Evolutionary conservation across 805 yeast species (phyloP).

Genomic region (Saccharomyces paradoxus): DNA sequence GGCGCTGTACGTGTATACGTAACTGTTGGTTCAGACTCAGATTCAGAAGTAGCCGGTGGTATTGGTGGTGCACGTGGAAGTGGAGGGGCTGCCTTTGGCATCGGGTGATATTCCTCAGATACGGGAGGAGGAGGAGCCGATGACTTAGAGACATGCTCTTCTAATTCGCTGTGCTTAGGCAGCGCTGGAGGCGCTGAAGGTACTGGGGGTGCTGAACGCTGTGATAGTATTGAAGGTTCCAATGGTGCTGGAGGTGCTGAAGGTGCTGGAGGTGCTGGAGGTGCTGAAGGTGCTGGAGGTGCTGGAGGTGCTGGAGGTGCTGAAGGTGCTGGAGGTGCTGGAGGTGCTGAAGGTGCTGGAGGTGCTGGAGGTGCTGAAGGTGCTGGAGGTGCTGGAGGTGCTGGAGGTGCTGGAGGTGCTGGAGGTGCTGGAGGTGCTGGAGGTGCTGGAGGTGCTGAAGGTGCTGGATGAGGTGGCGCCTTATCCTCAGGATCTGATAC

Average conservation of each 20-base stretch:
- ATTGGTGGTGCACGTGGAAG: slow-evolving; percentile 11
- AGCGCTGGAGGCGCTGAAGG: slow-evolving; percentile 19
- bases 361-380: slow-evolving; percentile 4
- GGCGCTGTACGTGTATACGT: background rate
- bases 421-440: slow-evolving; percentile 2
- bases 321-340: background rate
- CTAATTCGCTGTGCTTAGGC: background rate
- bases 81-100: background rate
- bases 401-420: slow-evolving; percentile 23
- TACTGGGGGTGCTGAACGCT: slow-evolving; percentile 3
- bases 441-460: slow-evolving; percentile 8
- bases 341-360: slow-evolving; percentile 7
- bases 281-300: slow-evolving; percentile 9
- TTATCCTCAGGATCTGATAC: background rate
- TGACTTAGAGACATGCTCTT: background rate
- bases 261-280: slow-evolving; percentile 8
- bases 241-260: too few relatives aligned
- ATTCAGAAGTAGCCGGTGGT: background rate
- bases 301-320: slow-evolving; percentile 17
- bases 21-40: background rate
- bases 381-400: slow-evolving; percentile 17
- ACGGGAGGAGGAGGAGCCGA: slow-evolving; percentile 8
- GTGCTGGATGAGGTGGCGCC: background rate
- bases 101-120: background rate
- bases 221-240: too few relatives aligned